Evolutionary conservation across 73 alveolate species (phyloP).

Genomic region (Blepharisma japonicum): DNA sequence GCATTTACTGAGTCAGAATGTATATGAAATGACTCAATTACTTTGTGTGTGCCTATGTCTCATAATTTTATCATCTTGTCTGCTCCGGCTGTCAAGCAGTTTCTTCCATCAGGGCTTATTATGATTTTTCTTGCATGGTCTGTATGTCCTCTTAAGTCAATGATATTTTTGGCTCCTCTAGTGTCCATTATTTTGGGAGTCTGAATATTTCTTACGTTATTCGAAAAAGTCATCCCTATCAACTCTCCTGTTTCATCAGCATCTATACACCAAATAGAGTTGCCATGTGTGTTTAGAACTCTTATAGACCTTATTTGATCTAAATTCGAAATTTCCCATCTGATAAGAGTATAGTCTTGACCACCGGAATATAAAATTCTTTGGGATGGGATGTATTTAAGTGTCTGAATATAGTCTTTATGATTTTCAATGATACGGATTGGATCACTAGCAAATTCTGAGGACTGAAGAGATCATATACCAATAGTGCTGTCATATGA

Average conservation of each 20-base stretch:
- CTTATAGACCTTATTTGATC: not conserved
- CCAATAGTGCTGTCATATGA: no score
- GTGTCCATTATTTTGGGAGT: not conserved
- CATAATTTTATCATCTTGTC: not conserved
- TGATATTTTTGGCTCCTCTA: not conserved
- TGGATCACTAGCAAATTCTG: no score
- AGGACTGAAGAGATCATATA: no score
- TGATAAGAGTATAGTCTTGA: not conserved
- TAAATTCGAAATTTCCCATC: not conserved
- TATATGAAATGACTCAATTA: not conserved
- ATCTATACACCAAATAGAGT: not conserved
- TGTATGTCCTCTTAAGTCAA: constrained; percentile 22
- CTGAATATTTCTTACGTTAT: constrained; percentile 5
- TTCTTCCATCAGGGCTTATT: constrained; percentile 4
- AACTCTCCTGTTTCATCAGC: not conserved
- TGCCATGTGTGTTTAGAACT: not conserved
- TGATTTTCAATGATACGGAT: not conserved
- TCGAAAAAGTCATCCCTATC: not conserved
- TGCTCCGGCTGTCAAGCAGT: not conserved
- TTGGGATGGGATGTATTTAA: not conserved
- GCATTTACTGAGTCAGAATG: constrained; percentile 4
- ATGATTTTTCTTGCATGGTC: not conserved
- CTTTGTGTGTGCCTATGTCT: not conserved
- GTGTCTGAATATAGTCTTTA: constrained; percentile 3
- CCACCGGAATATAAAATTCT: not conserved